Evolutionary conservation across 345 rosid genomes (phyloP).

Genomic region (Salix dunnii): DNA sequence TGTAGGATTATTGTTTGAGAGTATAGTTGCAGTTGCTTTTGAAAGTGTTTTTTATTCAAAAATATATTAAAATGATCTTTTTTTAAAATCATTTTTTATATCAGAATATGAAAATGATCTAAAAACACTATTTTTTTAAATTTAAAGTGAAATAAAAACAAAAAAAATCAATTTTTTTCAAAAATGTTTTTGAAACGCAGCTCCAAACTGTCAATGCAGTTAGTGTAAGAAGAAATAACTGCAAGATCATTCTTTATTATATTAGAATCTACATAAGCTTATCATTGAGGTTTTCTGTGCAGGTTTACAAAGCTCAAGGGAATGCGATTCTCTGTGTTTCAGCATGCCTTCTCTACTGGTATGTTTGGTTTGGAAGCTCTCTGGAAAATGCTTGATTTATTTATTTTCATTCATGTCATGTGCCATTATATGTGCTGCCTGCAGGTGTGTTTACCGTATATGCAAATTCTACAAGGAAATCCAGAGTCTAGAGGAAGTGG

Average conservation of each 20-base stretch:
- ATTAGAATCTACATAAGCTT: not conserved
- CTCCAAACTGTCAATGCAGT: not conserved
- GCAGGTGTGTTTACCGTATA: constrained; percentile 79
- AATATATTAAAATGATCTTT: too few relatives aligned
- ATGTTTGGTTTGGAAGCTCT: not conserved
- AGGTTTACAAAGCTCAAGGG: constrained; percentile 88
- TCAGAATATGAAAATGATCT: too few relatives aligned
- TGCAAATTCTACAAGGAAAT: constrained; percentile 73
- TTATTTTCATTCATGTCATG: not conserved
- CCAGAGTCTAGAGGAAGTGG: constrained; percentile 69
- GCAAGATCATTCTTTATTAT: not conserved
- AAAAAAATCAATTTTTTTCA: too few relatives aligned
- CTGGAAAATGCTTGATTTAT: not conserved
- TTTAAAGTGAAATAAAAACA: too few relatives aligned
- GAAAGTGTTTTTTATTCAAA: too few relatives aligned
- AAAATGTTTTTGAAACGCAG: too few relatives aligned
- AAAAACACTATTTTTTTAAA: too few relatives aligned
- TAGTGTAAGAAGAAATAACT: not conserved
- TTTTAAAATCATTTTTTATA: too few relatives aligned
- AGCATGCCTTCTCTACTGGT: constrained; percentile 90
- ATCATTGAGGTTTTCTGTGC: constrained; percentile 23
- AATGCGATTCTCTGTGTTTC: constrained; percentile 72
- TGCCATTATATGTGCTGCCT: constrained; percentile 8
- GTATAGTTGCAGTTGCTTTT: too few relatives aligned
- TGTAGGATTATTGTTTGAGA: not conserved